Conservation (phyloP, 495 filamentous ascomycete species). For the Aspergillus mulundensis region DNA sequence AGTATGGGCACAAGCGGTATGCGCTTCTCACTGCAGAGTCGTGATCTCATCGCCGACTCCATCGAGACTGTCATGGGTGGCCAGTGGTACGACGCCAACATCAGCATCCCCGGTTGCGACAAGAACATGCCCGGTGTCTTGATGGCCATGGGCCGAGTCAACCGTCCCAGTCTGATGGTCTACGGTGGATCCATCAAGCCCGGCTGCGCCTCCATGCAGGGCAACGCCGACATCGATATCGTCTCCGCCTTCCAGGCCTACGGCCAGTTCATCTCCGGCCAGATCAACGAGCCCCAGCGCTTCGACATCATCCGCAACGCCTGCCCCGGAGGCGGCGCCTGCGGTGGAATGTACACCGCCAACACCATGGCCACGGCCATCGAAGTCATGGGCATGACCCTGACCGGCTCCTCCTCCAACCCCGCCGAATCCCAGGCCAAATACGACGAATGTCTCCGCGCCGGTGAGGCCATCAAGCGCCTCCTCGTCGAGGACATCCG, state of each 20-base stretch:
- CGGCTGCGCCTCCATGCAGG: slow-evolving; percentile 68
- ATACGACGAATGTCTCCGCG: slow-evolving; percentile 75
- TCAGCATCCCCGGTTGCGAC: slow-evolving; percentile 97
- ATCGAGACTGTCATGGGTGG: slow-evolving; percentile 99
- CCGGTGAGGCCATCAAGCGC: slow-evolving; percentile 82
- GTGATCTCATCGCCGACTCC: slow-evolving; percentile 94
- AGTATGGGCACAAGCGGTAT: slow-evolving; percentile 67
- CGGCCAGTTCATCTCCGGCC: slow-evolving; percentile 86
- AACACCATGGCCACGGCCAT: slow-evolving; percentile 99
- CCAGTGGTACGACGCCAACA: slow-evolving; percentile 99
- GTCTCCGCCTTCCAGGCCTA: slow-evolving; percentile 98
- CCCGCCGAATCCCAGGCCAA: slow-evolving; percentile 86
- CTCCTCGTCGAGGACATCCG: slow-evolving; percentile 84
- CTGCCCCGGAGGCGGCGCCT: slow-evolving; percentile 89
- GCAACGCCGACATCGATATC: slow-evolving; percentile 82
- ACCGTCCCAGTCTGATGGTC: slow-evolving; percentile 92
- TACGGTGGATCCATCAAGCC: slow-evolving; percentile 95
- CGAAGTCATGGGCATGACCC: slow-evolving; percentile 91
- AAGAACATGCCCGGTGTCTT: slow-evolving; percentile 99
- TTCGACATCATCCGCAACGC: slow-evolving; percentile 95
- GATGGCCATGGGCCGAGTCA: slow-evolving; percentile 95
- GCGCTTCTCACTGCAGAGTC: slow-evolving; percentile 89
- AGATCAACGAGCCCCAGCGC: slow-evolving; percentile 85
- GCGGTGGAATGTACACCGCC: slow-evolving; percentile 98
- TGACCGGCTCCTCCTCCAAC: slow-evolving; percentile 89